A percentile compares a stretch with the other conserved stretches of the same genome.
Evolutionary conservation across 2,329 filamentous ascomycete genomes (phyloP).

Genomic region (Dendrostoma leiphaemia): DNA sequence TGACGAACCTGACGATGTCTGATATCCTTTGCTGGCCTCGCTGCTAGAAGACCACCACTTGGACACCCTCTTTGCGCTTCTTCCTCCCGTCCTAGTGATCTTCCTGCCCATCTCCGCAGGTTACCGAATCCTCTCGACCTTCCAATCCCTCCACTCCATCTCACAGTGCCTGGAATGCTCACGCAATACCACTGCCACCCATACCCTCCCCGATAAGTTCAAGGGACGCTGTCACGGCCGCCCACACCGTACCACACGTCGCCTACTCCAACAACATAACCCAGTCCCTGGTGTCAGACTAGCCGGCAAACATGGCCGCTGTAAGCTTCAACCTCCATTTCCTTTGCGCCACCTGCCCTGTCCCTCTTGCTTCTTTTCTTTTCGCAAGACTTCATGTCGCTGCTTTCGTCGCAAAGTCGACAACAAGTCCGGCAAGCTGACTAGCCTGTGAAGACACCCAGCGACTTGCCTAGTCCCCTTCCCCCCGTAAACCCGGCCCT

Average conservation of each 20-base stretch:
- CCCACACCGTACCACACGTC: conserved; percentile 3
- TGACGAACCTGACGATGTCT: conserved; percentile 17
- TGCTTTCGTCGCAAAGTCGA: background rate
- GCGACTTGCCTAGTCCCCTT: conserved; percentile 1
- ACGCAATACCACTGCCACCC: background rate
- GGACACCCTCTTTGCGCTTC: too few relatives aligned
- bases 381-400: background rate
- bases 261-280: conserved; percentile 4
- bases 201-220: background rate
- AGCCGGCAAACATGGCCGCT: conserved; percentile 35
- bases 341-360: background rate
- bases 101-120: background rate
- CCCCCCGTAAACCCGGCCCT: conserved; percentile 22
- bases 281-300: conserved; percentile 1
- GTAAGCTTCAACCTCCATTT: conserved; percentile 29
- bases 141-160: background rate
- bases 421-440: conserved; percentile 6
- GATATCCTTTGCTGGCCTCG: conserved; percentile 3
- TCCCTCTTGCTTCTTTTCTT: background rate
- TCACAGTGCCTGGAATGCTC: conserved; percentile 14
- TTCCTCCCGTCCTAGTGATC: conserved; percentile 1
- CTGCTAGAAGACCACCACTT: conserved; percentile 9
- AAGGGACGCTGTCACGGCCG: conserved; percentile 7
- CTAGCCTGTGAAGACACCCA: conserved; percentile 8
- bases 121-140: background rate